Evolutionary conservation across 768 basidiomycete species (phyloP).

Genomic region (Tylopilus balloui): DNA sequence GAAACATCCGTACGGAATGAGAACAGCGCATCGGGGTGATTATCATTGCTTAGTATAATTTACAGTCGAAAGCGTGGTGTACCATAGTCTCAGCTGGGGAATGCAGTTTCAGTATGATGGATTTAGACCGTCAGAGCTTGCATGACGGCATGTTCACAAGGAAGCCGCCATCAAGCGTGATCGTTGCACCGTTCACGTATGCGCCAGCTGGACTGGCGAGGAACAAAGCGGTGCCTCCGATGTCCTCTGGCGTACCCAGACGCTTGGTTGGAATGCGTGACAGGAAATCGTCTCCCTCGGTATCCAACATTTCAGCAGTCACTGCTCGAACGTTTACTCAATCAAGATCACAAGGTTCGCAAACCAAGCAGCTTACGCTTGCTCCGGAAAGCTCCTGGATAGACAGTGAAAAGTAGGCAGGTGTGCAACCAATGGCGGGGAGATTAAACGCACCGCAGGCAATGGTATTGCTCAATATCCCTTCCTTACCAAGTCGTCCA

Average conservation of each 20-base stretch:
- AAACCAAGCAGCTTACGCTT: conserved; percentile 31
- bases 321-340: conserved; percentile 32
- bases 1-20: conserved; percentile 4
- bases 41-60: conserved; percentile 2
- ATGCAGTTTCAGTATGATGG: not conserved
- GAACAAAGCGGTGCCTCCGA: conserved; percentile 60
- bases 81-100: not conserved
- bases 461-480: conserved; percentile 59
- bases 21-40: not conserved
- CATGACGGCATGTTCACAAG: conserved; percentile 38
- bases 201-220: conserved; percentile 56
- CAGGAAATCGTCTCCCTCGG: conserved; percentile 41
- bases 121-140: conserved; percentile 26
- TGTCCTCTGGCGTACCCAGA: conserved; percentile 61
- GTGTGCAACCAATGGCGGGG: not conserved
- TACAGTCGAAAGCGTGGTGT: not conserved
- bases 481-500: conserved; percentile 49
- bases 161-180: conserved; percentile 58
- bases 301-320: conserved; percentile 50
- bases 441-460: conserved; percentile 45
- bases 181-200: conserved; percentile 61
- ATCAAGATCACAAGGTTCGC: not conserved
- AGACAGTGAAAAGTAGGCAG: not conserved
- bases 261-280: conserved; percentile 45
- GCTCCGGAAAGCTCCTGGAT: conserved; percentile 37